Percentiles rank a stretch among this genome's conserved stretches.
Evolutionary conservation across 352 stramenopile genomes (phyloP).

Genomic region (Globisporangium middletonii): DNA sequence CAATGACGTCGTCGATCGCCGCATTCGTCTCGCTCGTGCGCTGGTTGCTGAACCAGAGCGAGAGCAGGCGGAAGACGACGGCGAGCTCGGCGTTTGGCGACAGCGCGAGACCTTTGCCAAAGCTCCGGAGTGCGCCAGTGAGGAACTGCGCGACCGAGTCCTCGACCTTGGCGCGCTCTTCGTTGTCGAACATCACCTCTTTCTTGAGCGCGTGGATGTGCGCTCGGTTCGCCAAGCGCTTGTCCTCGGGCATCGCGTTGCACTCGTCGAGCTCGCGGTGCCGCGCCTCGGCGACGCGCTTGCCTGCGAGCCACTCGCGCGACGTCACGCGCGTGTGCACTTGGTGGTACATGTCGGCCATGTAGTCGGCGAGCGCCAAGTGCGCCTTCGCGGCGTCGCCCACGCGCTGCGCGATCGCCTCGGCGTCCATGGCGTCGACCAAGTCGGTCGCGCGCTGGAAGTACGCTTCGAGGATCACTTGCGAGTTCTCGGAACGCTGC

Average conservation of each 20-base stretch:
- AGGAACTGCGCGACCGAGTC: constrained; percentile 85
- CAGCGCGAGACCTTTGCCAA: constrained; percentile 53
- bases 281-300: constrained; percentile 64
- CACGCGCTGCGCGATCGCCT: constrained; percentile 28
- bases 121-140: constrained; percentile 83
- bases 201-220: constrained; percentile 72
- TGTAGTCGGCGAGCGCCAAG: constrained; percentile 87
- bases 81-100: constrained; percentile 75
- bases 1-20: constrained; percentile 79
- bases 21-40: constrained; percentile 64
- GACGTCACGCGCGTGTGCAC: constrained; percentile 80
- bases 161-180: constrained; percentile 84
- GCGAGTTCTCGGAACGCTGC: constrained; percentile 89
- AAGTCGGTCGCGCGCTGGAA: constrained; percentile 80
- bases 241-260: constrained; percentile 46
- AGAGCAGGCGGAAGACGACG: constrained; percentile 90
- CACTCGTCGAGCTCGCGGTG: constrained; percentile 56
- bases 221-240: constrained; percentile 58
- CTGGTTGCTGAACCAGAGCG: constrained; percentile 93
- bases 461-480: constrained; percentile 91
- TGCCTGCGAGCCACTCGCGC: constrained; percentile 85
- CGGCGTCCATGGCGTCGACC: constrained; percentile 36
- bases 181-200: constrained; percentile 86
- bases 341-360: constrained; percentile 90
- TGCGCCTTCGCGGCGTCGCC: constrained; percentile 67